Conservation (phyloP, 495 filamentous ascomycete species). For the Amphirosellinia nigrospora region DNA sequence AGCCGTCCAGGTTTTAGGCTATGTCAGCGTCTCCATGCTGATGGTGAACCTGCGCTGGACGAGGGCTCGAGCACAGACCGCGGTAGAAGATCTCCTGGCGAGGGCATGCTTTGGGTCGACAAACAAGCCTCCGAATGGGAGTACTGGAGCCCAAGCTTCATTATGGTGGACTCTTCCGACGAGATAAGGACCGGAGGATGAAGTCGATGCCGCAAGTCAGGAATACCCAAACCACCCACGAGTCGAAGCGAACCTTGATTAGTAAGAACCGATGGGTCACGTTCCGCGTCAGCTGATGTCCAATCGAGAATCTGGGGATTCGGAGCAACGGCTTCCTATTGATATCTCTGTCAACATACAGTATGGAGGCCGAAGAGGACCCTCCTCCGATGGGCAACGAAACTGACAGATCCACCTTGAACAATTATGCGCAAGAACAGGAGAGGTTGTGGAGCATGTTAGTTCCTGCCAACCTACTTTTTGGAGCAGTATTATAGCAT, state of each 20-base stretch:
- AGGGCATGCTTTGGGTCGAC: constrained; percentile 95
- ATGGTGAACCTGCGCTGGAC: constrained; percentile 90
- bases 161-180: constrained; percentile 48
- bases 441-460: neutral
- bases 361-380: neutral
- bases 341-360: neutral
- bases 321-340: neutral
- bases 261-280: neutral
- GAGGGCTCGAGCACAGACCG: constrained; percentile 81
- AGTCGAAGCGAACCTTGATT: neutral
- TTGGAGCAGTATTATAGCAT: neutral
- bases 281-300: neutral
- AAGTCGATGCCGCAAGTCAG: neutral
- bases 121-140: constrained; percentile 84
- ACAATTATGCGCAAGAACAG: neutral
- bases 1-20: constrained; percentile 82
- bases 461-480: neutral
- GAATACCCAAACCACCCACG: neutral
- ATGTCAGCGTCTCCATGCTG: constrained; percentile 89
- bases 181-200: constrained; percentile 24
- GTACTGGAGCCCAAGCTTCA: constrained; percentile 88
- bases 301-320: neutral
- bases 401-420: neutral
- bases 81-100: constrained; percentile 87
- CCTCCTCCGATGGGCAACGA: neutral